Conservation (phyloP, 2,329 filamentous ascomycete species). For the Diaporthe aspalathi region DNA sequence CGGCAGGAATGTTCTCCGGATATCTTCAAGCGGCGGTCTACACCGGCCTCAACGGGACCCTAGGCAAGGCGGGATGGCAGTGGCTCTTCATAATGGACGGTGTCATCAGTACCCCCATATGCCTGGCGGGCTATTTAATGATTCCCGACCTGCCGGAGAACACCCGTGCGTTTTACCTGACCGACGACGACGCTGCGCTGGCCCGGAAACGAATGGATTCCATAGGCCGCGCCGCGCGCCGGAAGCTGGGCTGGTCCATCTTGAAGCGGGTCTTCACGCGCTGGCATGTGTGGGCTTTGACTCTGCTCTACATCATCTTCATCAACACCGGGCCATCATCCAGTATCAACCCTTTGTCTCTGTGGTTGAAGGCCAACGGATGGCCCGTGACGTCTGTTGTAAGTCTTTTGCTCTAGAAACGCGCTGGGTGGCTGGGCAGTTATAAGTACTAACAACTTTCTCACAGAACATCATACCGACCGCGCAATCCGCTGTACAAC, state of each 20-base stretch:
- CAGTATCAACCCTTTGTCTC: slow-evolving; percentile 50
- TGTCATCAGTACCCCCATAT: slow-evolving; percentile 49
- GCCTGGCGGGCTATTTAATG: slow-evolving; percentile 48
- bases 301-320: slow-evolving; percentile 53
- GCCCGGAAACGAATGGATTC: slow-evolving; percentile 48
- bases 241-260: slow-evolving; percentile 46
- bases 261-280: slow-evolving; percentile 40
- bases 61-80: slow-evolving; percentile 55
- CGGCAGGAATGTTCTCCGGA: slow-evolving; percentile 55
- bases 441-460: not conserved
- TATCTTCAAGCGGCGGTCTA: slow-evolving; percentile 58
- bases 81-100: slow-evolving; percentile 61
- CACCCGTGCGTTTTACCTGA: slow-evolving; percentile 46
- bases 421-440: not conserved
- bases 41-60: slow-evolving; percentile 51
- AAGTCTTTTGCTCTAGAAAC: slow-evolving; percentile 36
- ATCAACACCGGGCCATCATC: slow-evolving; percentile 50
- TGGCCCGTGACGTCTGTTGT: slow-evolving; percentile 61
- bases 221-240: slow-evolving; percentile 47
- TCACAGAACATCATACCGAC: slow-evolving; percentile 60
- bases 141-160: slow-evolving; percentile 49
- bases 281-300: slow-evolving; percentile 53
- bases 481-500: slow-evolving; percentile 50
- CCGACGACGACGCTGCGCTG: slow-evolving; percentile 43
- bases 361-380: slow-evolving; percentile 55